phyloP scores from a whole-genome alignment of 495 filamentous ascomycete genomes.

The Penicillium chermesinum region DNA sequence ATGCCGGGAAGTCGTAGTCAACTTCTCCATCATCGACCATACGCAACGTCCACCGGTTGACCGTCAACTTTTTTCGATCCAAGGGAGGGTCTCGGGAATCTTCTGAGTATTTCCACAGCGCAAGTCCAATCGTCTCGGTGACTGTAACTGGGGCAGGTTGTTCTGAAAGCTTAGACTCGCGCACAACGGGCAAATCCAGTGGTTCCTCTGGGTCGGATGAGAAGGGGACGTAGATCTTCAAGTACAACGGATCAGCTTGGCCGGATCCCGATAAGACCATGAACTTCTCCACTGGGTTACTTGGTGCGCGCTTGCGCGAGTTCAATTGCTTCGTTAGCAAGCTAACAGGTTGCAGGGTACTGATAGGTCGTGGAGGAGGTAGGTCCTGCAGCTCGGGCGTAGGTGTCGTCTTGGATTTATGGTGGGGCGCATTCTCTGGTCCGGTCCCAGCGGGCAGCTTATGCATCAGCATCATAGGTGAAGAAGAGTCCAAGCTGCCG shows the following conservation, averaged over 20 bases:
- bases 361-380: conserved; percentile 87
- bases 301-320: conserved; percentile 71
- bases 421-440: conserved; percentile 47
- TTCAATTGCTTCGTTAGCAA: conserved; percentile 66
- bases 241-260: conserved; percentile 70
- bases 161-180: conserved; percentile 68
- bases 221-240: conserved; percentile 86
- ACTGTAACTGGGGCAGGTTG: conserved; percentile 67
- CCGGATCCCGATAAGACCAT: conserved; percentile 83
- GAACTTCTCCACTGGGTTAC: conserved; percentile 79
- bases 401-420: conserved; percentile 49
- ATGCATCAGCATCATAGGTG: conserved; percentile 41
- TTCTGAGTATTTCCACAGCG: conserved; percentile 80
- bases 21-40: conserved; percentile 97
- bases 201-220: conserved; percentile 63
- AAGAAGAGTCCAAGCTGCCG: conserved; percentile 40
- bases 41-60: conserved; percentile 86
- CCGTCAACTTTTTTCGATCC: conserved; percentile 63
- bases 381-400: conserved; percentile 66
- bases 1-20: conserved; percentile 88
- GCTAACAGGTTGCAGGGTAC: conserved; percentile 74
- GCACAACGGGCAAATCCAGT: conserved; percentile 72
- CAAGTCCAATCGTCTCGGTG: conserved; percentile 83
- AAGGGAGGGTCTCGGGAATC: conserved; percentile 72
- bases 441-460: conserved; percentile 35